A percentile compares a stretch with the other conserved stretches of the same genome.
phyloP scores from a whole-genome alignment of 2,329 filamentous ascomycete species.

The Mollisia scopiformis region DNA sequence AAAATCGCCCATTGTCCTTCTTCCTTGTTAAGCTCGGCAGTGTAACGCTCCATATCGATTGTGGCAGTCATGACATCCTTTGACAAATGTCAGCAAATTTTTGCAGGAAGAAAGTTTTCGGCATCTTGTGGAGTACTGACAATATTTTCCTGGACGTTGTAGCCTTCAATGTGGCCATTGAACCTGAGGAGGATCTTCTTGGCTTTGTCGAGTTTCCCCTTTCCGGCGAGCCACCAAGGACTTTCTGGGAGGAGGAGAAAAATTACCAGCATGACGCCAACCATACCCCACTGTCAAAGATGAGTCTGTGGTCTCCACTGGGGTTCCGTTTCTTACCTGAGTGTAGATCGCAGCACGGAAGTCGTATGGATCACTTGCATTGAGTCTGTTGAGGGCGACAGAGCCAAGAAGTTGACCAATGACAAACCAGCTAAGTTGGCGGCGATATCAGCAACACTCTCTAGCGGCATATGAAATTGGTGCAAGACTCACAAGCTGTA shows the following conservation, averaged over 20 bases:
- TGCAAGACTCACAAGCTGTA: conserved; percentile 23
- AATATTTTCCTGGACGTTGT: conserved; percentile 36
- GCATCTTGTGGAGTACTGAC: conserved; percentile 20
- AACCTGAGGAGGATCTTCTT: conserved; percentile 25
- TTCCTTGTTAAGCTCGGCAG: conserved; percentile 28
- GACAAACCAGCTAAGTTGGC: conserved; percentile 41
- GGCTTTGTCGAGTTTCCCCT: conserved; percentile 36
- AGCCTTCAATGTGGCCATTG: conserved; percentile 33
- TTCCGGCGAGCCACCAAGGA: conserved; percentile 43
- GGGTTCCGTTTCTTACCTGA: conserved; percentile 36
- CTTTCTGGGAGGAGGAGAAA: conserved; percentile 44
- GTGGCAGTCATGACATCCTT: conserved; percentile 23
- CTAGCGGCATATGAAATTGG: neutral
- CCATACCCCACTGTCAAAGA: conserved; percentile 44
- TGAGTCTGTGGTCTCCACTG: neutral
- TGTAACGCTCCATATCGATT: conserved; percentile 31
- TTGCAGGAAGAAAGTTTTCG: neutral
- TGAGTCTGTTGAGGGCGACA: conserved; percentile 43
- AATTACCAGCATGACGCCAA: conserved; percentile 44
- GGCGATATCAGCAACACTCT: conserved; percentile 12
- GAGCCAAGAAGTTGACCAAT: conserved; percentile 47
- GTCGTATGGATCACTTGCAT: conserved; percentile 35
- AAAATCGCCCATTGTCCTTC: conserved; percentile 38
- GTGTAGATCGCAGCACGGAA: conserved; percentile 47
- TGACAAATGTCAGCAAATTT: neutral